Base-by-base conservation (phyloP, 306 rosid species). In the Lotus japonicus region DNA sequence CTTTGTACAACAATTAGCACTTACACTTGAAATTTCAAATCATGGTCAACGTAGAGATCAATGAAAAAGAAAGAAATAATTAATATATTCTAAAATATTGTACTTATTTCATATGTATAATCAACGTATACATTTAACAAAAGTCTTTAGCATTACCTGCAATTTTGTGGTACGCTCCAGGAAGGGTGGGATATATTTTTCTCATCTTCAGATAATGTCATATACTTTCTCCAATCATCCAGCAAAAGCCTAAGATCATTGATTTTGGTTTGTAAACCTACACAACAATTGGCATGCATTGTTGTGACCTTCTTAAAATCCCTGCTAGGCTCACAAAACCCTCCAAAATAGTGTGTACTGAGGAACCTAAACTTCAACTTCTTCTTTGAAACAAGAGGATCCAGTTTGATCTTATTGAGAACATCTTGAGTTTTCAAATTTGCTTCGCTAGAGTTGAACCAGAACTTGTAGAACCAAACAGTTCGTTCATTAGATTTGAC, bases 251-350 rank as follows among this genome's bases (percentile, higher is more conserved):
- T 74, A 10, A 92, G 98, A 79, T 90, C 98, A 61, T 74, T 46
- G 75, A 92, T 60, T 44, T 92, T 92, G 66, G 83, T 92, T 0
- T 82, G 62, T 3, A 84, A 76, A 38, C 98, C 98, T 26, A 85
- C 53, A 66, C 98, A 92, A 38, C 98, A 92, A 73, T 92, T 92
- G 4, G 97, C 98, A 68, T 92, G 98, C 97, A 90, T 79, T 5
- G 98, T 92, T 42, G 73, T 65, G 6, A 81, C 94, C 17, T 21
- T 7, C 83, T 61, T 76, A 0, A 92, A 46, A 52, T 90, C 81
- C 26, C 13, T 28, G 42, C 86, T 73, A 1, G 77, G 14, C 31
- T 88, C 64, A 60, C 98, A 92, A 78, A 92, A 90, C 15, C 98
- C 98, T 7, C 96, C 96, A 55, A 86, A 84, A 21, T 83, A 79